phyloP scores from a whole-genome alignment of 169 alveolate genomes.

The Eimeria acervulina region DNA sequence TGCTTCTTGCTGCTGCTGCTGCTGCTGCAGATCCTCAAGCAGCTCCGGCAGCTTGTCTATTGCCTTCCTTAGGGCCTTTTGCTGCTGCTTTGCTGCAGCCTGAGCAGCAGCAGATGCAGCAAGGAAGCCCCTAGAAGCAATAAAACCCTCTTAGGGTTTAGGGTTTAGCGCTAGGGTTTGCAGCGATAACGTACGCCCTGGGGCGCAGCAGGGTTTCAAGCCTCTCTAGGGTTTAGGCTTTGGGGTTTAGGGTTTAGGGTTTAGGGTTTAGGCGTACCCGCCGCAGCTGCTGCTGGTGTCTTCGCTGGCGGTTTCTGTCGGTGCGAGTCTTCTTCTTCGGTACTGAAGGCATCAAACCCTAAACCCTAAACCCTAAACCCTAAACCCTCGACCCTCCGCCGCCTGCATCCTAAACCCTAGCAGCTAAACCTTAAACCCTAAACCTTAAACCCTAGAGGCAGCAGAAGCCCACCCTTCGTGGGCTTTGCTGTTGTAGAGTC shows the following conservation, averaged over 20 bases:
- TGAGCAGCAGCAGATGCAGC: neutral
- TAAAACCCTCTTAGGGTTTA: constrained; percentile 10
- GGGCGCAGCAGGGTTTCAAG: too few species aligned
- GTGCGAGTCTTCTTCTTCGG: constrained; percentile 64
- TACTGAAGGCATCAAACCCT: constrained; percentile 24
- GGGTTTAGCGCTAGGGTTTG: neutral
- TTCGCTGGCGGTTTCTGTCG: constrained; percentile 41
- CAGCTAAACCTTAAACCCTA: neutral
- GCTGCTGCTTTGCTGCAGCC: constrained; percentile 59
- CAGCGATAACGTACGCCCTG: too few species aligned
- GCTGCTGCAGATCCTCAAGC: constrained; percentile 59
- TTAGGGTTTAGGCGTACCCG: neutral
- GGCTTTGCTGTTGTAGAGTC: neutral
- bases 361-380: constrained; percentile 55
- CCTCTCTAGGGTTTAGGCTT: neutral
- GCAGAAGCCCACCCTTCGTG: neutral
- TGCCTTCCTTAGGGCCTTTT: constrained; percentile 4
- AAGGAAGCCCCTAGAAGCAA: too few species aligned
- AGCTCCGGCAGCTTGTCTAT: constrained; percentile 44
- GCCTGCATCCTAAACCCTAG: neutral
- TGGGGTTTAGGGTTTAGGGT: neutral
- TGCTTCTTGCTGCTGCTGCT: constrained; percentile 5
- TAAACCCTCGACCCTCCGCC: neutral
- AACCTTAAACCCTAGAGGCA: too few species aligned
- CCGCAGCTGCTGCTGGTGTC: constrained; percentile 43